These are phyloP conservation scores for Lepidium campestre DNA, from an alignment of 441 rosid genomes.

Conservation along the genomic window DNA sequence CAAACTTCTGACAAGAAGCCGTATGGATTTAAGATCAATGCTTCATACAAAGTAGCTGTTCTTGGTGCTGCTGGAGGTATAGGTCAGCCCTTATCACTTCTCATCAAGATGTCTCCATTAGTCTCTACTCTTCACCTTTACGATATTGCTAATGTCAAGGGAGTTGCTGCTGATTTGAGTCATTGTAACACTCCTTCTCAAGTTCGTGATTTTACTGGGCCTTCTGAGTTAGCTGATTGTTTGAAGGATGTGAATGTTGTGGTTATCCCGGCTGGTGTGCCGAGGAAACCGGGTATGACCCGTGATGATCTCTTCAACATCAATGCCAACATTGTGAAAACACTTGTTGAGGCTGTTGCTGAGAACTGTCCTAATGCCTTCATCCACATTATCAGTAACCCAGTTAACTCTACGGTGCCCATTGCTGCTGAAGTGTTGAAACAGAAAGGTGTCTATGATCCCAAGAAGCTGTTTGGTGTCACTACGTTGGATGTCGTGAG, in stretches of 20 bases:
- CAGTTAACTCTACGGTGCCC: constrained; percentile 94
- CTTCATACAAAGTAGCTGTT: constrained; percentile 87
- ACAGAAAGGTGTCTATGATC: constrained; percentile 84
- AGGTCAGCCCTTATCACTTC: constrained; percentile 87
- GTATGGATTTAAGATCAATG: constrained; percentile 45
- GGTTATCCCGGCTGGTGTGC: constrained; percentile 97
- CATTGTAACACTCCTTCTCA: constrained; percentile 97
- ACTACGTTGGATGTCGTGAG: constrained; percentile 93
- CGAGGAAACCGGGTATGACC: constrained; percentile 99
- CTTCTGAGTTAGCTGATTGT: constrained; percentile 63
- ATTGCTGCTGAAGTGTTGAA: constrained; percentile 93
- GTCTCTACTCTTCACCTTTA: constrained; percentile 81
- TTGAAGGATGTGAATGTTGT: constrained; percentile 79
- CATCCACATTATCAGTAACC: constrained; percentile 91
- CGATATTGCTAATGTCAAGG: constrained; percentile 92
- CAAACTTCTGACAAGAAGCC: constrained; percentile 34
- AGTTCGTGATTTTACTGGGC: constrained; percentile 82
- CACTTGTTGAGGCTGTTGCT: constrained; percentile 80
- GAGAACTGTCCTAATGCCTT: constrained; percentile 93
- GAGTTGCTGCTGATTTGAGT: constrained; percentile 94
- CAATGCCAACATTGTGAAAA: constrained; percentile 79
- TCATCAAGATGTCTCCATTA: constrained; percentile 90
- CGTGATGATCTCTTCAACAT: constrained; percentile 97
- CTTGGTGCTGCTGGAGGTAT: constrained; percentile 98
- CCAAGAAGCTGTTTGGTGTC: constrained; percentile 91